These are phyloP conservation scores for Nicotiana benthamiana DNA, from an alignment of 257 asterid genomes.

Conservation along the genomic window DNA sequence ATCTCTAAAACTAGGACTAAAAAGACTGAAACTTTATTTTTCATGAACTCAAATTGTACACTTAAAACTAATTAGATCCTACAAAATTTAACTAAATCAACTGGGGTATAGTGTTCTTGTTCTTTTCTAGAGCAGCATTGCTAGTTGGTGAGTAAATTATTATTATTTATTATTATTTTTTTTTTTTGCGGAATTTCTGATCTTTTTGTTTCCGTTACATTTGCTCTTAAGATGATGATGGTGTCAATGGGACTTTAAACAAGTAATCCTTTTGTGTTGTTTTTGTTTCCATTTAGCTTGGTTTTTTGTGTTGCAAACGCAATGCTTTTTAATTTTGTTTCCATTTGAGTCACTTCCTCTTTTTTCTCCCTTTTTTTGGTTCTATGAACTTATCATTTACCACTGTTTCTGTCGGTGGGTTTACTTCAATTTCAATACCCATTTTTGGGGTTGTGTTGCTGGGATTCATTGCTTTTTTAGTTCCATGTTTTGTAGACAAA, in stretches of 20 bases:
- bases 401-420: conserved; percentile 12
- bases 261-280: too few species aligned
- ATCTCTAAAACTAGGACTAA: background rate
- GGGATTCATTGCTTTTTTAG: background rate
- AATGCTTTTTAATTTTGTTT: conserved; percentile 9
- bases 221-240: conserved; percentile 7
- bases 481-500: background rate
- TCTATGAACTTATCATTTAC: background rate
- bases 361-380: background rate
- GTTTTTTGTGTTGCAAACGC: conserved; percentile 29
- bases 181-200: background rate
- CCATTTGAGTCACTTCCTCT: conserved; percentile 3
- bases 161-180: too few species aligned
- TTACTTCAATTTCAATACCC: background rate
- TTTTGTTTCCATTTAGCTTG: conserved; percentile 13
- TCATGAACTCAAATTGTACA: background rate
- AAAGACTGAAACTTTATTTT: background rate
- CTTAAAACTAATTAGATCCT: conserved; percentile 17
- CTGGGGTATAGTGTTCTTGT: background rate
- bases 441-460: conserved; percentile 13
- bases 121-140: conserved; percentile 11
- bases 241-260: conserved; percentile 3
- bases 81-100: background rate
- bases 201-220: conserved; percentile 3
- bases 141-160: conserved; percentile 1